phyloP scores from a whole-genome alignment of 2,329 filamentous ascomycete species.

The Exophiala mesophila region DNA sequence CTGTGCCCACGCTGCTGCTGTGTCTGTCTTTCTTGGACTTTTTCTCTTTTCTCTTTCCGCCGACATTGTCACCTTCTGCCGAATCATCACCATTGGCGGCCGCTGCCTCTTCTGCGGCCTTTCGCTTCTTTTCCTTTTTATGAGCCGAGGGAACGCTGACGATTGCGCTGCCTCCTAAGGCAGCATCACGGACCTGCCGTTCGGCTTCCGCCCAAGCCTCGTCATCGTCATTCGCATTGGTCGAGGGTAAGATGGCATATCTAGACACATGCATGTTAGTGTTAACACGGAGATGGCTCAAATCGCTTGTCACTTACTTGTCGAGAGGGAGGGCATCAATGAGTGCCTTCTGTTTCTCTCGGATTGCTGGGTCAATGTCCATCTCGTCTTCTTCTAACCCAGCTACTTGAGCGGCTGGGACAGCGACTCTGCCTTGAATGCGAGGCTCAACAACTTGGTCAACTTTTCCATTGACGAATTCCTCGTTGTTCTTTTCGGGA shows the following conservation, averaged over 20 bases:
- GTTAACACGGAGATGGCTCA: conserved; percentile 31
- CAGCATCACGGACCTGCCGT: conserved; percentile 61
- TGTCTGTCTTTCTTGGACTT: conserved; percentile 26
- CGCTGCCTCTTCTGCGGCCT: conserved; percentile 55
- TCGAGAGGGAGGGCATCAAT: conserved; percentile 89
- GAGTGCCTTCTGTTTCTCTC: conserved; percentile 76
- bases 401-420: conserved; percentile 32
- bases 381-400: conserved; percentile 81
- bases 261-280: conserved; percentile 38
- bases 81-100: conserved; percentile 38
- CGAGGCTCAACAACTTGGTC: conserved; percentile 42
- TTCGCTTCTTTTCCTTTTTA: conserved; percentile 57
- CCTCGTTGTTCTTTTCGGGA: conserved; percentile 47
- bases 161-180: conserved; percentile 49
- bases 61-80: conserved; percentile 16
- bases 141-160: conserved; percentile 81
- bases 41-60: conserved; percentile 41
- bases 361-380: conserved; percentile 65
- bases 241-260: conserved; percentile 38
- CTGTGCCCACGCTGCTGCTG: neutral
- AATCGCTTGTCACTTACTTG: conserved; percentile 53
- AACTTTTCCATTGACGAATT: conserved; percentile 49
- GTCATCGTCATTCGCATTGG: conserved; percentile 43
- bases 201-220: conserved; percentile 60
- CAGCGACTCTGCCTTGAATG: conserved; percentile 5